phyloP scores from a whole-genome alignment of 768 basidiomycete species.

The Kwoniella dejecticola region DNA sequence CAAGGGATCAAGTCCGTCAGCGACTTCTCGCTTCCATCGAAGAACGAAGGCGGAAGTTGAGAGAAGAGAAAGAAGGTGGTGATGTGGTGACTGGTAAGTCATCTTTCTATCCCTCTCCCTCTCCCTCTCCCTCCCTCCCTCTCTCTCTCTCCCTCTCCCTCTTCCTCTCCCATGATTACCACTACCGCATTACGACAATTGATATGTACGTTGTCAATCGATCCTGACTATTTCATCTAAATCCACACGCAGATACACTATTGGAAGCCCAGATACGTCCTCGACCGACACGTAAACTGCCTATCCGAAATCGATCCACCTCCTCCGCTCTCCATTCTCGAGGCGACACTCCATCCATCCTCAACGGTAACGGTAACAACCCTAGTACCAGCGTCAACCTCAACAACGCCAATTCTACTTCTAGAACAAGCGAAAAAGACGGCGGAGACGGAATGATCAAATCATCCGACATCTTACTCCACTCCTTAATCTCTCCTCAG shows the following conservation, averaged over 20 bases:
- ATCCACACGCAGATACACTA: conserved; percentile 45
- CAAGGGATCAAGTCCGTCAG: conserved; percentile 56
- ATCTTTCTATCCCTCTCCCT: neutral
- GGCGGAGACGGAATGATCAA: conserved; percentile 11
- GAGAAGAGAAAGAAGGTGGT: conserved; percentile 59
- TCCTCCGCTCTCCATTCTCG: conserved; percentile 16
- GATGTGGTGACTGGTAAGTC: conserved; percentile 57
- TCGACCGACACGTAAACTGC: conserved; percentile 36
- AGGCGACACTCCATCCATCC: conserved; percentile 13
- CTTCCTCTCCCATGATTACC: no score
- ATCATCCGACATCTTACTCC: conserved; percentile 37
- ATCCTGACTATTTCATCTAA: no score
- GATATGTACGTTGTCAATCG: no score
- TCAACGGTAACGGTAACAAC: neutral
- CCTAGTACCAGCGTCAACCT: no score
- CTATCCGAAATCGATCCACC: conserved; percentile 28
- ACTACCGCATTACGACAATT: no score
- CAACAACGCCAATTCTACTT: neutral
- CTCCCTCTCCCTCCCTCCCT: neutral
- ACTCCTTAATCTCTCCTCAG: conserved; percentile 38
- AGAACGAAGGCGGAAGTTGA: conserved; percentile 56
- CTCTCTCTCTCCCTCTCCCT: no score
- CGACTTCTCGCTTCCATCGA: conserved; percentile 56
- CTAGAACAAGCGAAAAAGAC: neutral
- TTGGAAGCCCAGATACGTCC: conserved; percentile 48